Base-by-base conservation (phyloP, 164 flowering plant species). In the Magnolia changhungtana region DNA sequence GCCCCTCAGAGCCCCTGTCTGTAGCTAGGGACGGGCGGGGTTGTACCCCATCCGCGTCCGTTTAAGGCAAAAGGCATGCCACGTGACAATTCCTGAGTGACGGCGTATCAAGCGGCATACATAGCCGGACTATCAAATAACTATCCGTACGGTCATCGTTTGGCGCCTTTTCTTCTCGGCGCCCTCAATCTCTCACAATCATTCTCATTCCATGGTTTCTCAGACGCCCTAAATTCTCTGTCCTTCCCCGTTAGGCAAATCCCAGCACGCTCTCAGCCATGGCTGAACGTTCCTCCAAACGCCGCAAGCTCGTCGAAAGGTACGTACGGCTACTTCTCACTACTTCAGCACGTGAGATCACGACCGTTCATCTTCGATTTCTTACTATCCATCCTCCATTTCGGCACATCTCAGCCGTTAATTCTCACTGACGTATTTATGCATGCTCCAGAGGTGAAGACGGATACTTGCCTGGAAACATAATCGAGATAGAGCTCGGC, bases 401-500 rank as follows among this genome's bases (percentile, higher is more conserved):
- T 23, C 8, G 4, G 1, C 19, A 21, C 55, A 31, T 55, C 16
- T 68, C 8, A 21, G 37, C 13, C 13, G 61, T 68, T 9, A 21
- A 19, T 71, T 58, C 71, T 58, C 8, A 13, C 21, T 31, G 19
- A 10, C 31, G 23, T 16, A 67, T 74, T 71, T 1, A 27, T 18
- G 59, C 7, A 19, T 21, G 55, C 64, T 80, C 65, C 84, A 96
- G 99, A 78, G 95, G 92, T 4, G 90, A 91, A 6, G 97, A 92
- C 82, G 98, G 90, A 75, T 96, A 90, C 80, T 65, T 89, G 81
- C 94, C 95, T 4, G 99, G 99, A 31, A 93, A 89, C 80, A 94
- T 96, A 20, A 86, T 79, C 49, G 90, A 89, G 82, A 90, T 96
- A 19, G 97, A 96, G 84, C 89, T 96, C 19, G 82, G 73, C 19